Base-by-base conservation (phyloP, 169 alveolate species). In the Babesia gibsoni region DNA sequence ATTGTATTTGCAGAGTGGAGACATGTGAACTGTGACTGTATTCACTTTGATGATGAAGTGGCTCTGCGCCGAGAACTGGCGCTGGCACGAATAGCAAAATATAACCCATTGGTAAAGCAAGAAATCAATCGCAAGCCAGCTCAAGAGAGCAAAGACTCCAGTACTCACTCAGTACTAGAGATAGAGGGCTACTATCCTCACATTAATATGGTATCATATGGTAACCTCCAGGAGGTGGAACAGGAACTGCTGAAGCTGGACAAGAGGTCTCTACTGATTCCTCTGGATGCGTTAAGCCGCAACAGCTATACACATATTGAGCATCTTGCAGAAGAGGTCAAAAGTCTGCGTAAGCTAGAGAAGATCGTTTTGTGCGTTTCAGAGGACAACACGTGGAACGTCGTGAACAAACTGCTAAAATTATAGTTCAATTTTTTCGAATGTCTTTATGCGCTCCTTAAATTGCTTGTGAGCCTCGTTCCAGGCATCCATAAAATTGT, bases 381-480 rank as follows among this genome's bases (percentile, higher is more conserved):
- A 29, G 46, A 61, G n/a, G 23, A 45, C 20, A 45, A 14, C 29
- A 61, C 56, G 36, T 43, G 59, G 59, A 43, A 30, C 43, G 32
- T 30, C n/a, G 32, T 43, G 7, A n/a, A 61, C 22, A 61, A 27
- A 12, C 56, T 61, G 72, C 48, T 61, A 18, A 61, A 39, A 41
- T 70, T 46, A 70, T 46, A 77, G 61, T 4, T 36, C 57, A 16
- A 69, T 54, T 54, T 79, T 79, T 30, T 79, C 80, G 25, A 69
- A 68, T 27, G 50, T 69, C 20, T 56, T 27, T 33, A 79, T 77
- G 5, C 67, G 50, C 27, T 70, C 52, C 36, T 36, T 59, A 41
- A 79, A 79, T 23, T 7, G 39, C 41, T 69, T 73, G 36, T 79
- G 82, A 4, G 88, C 88, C 35, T 79, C 45, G 48, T 67, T 72